phyloP scores from a whole-genome alignment of 2,329 filamentous ascomycete genomes.

The Atkinsonella hypoxylon region DNA sequence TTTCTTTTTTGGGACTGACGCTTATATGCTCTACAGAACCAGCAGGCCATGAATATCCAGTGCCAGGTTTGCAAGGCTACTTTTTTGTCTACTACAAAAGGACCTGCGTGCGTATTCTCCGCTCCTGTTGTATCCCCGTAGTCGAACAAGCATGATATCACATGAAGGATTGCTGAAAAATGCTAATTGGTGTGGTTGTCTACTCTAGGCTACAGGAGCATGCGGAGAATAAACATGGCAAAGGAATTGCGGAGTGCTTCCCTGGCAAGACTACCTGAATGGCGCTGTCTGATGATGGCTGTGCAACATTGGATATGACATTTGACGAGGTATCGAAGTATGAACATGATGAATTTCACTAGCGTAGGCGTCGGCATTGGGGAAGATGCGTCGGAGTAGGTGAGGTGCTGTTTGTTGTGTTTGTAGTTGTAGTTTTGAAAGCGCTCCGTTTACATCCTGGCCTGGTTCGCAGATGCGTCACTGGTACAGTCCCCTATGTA shows the following conservation, averaged over 20 bases:
- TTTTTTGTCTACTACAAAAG: slow-evolving; percentile 67
- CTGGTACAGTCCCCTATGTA: no score
- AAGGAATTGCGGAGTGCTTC: slow-evolving; percentile 61
- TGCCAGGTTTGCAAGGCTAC: slow-evolving; percentile 67
- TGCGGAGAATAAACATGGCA: slow-evolving; percentile 65
- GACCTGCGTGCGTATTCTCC: slow-evolving; percentile 45
- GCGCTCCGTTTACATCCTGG: no score
- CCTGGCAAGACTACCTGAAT: slow-evolving; percentile 27
- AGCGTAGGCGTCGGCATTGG: slow-evolving; percentile 5
- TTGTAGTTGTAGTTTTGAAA: no score
- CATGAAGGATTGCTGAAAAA: not conserved
- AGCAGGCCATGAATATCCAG: slow-evolving; percentile 62
- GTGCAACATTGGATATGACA: not conserved
- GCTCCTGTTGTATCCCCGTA: not conserved
- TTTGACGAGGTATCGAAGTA: not conserved
- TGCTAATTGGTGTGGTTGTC: not conserved
- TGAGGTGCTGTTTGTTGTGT: not conserved
- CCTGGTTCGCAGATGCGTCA: no score
- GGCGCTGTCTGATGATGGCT: not conserved
- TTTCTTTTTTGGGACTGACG: not conserved
- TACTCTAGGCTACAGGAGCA: slow-evolving; percentile 51
- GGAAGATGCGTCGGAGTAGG: not conserved
- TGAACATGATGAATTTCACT: slow-evolving; percentile 1
- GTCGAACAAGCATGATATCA: not conserved
- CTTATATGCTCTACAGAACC: slow-evolving; percentile 41